Base-by-base conservation (phyloP, 768 basidiomycete species). In the Cyclocybe aegerita region DNA sequence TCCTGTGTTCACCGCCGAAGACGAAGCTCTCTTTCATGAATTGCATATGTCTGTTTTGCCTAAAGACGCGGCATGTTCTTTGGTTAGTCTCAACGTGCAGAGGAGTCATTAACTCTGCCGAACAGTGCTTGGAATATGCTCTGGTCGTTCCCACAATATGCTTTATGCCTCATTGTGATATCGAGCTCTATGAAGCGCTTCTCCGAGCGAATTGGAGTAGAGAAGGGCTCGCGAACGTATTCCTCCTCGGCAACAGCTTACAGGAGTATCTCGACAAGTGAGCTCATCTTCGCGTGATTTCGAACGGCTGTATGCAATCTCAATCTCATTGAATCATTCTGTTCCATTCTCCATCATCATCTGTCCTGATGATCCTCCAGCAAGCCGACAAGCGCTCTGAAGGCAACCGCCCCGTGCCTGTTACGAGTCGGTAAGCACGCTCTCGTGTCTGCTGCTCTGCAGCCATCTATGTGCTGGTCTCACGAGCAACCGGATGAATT, bases 131-230 rank as follows among this genome's bases (percentile, higher is more conserved):
- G 37, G 58, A 55, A 36, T 68, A 75, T 57, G 49, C 61, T 29
- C 50, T 75, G 32, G 52, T 64, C 31, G 60, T 49, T 15, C 81
- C 83, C 55, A 88, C 86, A 41, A 71, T 91, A 48, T 70, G 84
- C 47, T 89, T 81, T 69, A 88, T 90, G 86, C 88, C 87, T 15
- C 88, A 90, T 65, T 90, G 89, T 63, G 86, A 88, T 60, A 61
- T 86, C 65, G 76, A 75, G 53, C 73, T 90, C 23, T 88, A 90
- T 64, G 86, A 91, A 61, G 74, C 69, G 55, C 60, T 89, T 39
- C 66, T 90, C 48, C 74, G 75, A 50, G 74, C 75, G 9, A 89
- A 88, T 62, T 86, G 85, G 83, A 67, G 71, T 40, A 60, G 51
- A 29, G 70, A 71, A 29, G 67, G 67, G 15, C 65, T 88, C 45